These are phyloP conservation scores for Leccinum subfulvum DNA, from an alignment of 1,284 basidiomycete species.

Conservation along the genomic window DNA sequence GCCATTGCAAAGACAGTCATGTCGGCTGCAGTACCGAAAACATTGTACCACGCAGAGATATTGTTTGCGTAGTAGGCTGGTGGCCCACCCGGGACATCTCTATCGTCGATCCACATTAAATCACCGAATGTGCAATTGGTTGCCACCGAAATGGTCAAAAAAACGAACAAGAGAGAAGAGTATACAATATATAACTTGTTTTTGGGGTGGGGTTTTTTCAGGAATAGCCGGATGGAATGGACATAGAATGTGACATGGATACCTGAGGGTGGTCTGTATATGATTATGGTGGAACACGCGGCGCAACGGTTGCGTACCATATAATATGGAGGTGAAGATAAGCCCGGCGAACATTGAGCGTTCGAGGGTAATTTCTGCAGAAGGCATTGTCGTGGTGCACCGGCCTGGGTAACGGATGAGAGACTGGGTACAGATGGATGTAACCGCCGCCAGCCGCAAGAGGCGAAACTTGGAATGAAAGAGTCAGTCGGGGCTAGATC, in stretches of 20 bases:
- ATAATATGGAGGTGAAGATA: conserved; percentile 1
- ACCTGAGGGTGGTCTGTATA: background rate
- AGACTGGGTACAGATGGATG: background rate
- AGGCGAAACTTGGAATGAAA: background rate
- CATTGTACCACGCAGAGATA: conserved; percentile 7
- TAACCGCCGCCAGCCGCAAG: background rate
- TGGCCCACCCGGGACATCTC: conserved; percentile 4
- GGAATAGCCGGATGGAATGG: conserved; percentile 2
- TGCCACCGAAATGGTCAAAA: conserved; percentile 4
- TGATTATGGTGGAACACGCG: background rate
- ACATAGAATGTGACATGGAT: conserved; percentile 3
- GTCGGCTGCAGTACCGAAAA: conserved; percentile 2
- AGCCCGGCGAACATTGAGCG: conserved; percentile 3
- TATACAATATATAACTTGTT: conserved; percentile 4
- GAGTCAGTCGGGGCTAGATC: background rate
- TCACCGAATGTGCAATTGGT: conserved; percentile 6
- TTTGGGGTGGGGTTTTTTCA: background rate
- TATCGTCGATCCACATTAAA: conserved; percentile 7
- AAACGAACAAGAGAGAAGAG: conserved; percentile 2
- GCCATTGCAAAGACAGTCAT: conserved; percentile 6
- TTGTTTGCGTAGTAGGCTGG: conserved; percentile 1
- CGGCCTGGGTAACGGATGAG: background rate
- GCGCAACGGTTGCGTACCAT: background rate
- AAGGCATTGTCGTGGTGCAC: background rate
- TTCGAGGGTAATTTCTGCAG: conserved; percentile 3